Evolutionary conservation across 352 stramenopile species (phyloP).

Genomic region (Lagenidium giganteum): DNA sequence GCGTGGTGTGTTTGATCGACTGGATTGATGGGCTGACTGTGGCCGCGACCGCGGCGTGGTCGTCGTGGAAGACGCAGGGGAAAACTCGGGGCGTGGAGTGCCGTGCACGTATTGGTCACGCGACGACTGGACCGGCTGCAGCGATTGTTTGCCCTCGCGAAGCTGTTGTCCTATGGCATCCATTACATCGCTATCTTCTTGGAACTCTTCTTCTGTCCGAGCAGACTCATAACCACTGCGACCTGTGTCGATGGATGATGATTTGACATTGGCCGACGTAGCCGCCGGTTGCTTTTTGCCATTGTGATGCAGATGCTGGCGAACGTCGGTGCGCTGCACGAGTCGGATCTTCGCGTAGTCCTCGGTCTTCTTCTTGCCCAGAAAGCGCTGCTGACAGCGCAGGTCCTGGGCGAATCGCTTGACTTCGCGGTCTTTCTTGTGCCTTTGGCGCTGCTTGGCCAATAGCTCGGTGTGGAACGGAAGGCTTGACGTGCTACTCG

Average conservation of each 20-base stretch:
- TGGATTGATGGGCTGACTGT: constrained; percentile 48
- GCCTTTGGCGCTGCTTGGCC: constrained; percentile 5
- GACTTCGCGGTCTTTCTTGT: constrained; percentile 25
- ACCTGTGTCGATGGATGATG: not conserved
- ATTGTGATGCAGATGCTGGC: constrained; percentile 46
- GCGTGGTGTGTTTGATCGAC: constrained; percentile 29
- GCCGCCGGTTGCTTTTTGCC: constrained; percentile 7
- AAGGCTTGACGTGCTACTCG: too few species aligned
- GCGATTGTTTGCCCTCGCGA: too few species aligned
- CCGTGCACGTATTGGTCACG: too few species aligned
- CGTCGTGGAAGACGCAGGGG: too few species aligned
- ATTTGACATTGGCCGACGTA: not conserved
- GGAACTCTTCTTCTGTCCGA: too few species aligned
- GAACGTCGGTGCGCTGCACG: constrained; percentile 27
- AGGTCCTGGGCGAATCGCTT: constrained; percentile 23
- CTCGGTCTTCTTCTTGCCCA: constrained; percentile 46
- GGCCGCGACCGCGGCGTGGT: constrained; percentile 18
- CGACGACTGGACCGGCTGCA: too few species aligned
- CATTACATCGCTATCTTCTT: too few species aligned
- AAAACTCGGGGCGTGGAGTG: too few species aligned
- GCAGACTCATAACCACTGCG: too few species aligned
- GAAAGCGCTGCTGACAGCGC: constrained; percentile 31
- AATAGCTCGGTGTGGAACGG: too few species aligned
- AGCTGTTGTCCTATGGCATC: too few species aligned
- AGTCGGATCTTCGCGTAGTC: constrained; percentile 41